Base-by-base conservation (phyloP, 768 basidiomycete genomes). In the Tricholoma terreum region DNA sequence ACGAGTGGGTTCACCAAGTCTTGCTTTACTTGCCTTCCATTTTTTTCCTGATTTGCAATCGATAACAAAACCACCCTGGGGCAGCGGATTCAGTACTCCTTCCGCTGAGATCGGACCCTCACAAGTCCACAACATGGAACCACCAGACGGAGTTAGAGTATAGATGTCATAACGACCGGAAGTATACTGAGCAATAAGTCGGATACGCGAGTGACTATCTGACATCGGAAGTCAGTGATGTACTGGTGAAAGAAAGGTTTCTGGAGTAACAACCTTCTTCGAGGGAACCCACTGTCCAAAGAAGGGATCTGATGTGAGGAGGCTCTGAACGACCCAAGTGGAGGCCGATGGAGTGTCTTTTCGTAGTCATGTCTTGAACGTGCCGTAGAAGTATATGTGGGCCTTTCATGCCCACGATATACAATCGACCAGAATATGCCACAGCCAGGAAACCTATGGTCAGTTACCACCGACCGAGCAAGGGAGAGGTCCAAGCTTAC, bases 361-460 rank as follows among this genome's bases (percentile, higher is more conserved):
- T 79, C 21, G 71, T 67, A 63, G 75, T 75, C 54, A 67, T 75
- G 49, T 67, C 75, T 60, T 70, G 65, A 14, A 61, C 65, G 61
- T 76, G 77, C 24, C 84, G 77, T 1, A 88, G 71, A 10, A 93
- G 79, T 10, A 93, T 73, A 11, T 79, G 78, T 1, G 92, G 91
- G 1, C 84, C 87, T 21, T 90, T 80, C 79, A 93, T 77, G 65
- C 94, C 89, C 15, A 94, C 67, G 31, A 94, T 73, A 33, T 80
- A 71, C 19, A 95, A 74, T 1, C 84, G 85, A 49, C 82, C 80
- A 5, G 70, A 66, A 67, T 88, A 92, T 3, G 87, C 84, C 2
- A 86, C 77, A 1, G 92, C 90, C 43, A 92, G 69, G 69, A 95
- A 92, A 4, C 90, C 92, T 92, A 58, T 43, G 6, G 10, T 31